These are phyloP conservation scores for Alopecurus myosuroides DNA, from an alignment of 176 grass and related monocot species.

Conservation along the genomic window DNA sequence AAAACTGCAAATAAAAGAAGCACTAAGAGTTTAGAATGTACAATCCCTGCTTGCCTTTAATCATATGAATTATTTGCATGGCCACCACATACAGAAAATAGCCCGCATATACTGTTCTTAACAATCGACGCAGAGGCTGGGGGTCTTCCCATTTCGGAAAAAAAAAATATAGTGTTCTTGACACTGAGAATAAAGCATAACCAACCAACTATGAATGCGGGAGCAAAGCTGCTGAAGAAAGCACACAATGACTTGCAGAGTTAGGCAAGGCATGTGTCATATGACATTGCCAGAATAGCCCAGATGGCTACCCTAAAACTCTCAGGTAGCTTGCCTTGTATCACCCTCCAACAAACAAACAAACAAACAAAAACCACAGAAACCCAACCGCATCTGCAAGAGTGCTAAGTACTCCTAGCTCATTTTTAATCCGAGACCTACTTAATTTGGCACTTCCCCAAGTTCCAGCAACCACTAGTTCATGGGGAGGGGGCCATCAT, in stretches of 20 bases:
- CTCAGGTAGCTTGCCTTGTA: background rate
- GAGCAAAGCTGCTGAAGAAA: slow-evolving; percentile 13
- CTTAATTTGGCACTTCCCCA: slow-evolving; percentile 22
- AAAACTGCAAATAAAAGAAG: no score
- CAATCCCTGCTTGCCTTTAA: background rate
- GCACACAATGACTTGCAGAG: background rate
- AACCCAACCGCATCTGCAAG: background rate
- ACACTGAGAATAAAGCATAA: slow-evolving; percentile 3
- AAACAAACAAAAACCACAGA: background rate
- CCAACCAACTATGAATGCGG: background rate
- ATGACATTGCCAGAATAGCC: slow-evolving; percentile 20
- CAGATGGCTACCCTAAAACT: background rate
- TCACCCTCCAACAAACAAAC: slow-evolving; percentile 21
- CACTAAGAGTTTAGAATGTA: background rate
- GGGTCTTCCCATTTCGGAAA: no score
- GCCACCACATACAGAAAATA: background rate
- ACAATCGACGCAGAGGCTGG: no score
- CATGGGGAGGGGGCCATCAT: slow-evolving; percentile 12
- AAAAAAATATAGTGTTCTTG: background rate
- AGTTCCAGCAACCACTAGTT: slow-evolving; percentile 29
- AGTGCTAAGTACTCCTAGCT: background rate
- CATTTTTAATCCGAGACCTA: slow-evolving; percentile 18
- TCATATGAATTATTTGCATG: background rate
- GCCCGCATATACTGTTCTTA: background rate
- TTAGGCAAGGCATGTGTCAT: slow-evolving; percentile 9